phyloP scores from a whole-genome alignment of 768 basidiomycete species.

The Galerina marginata region DNA sequence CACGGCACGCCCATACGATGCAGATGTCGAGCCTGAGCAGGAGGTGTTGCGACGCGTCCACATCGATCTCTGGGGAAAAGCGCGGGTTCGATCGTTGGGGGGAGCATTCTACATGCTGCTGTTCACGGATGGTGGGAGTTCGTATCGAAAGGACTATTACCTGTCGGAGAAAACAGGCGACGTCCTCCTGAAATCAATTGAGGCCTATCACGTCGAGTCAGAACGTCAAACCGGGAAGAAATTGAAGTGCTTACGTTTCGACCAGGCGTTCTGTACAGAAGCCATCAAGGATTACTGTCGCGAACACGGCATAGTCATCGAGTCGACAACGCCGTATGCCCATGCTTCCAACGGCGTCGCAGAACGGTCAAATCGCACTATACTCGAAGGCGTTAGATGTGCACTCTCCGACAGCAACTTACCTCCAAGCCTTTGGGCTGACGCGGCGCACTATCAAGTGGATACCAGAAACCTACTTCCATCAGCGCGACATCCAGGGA shows the following conservation, averaged over 20 bases:
- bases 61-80: constrained; percentile 35
- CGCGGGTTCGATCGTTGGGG: constrained; percentile 16
- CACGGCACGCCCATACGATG: constrained; percentile 25
- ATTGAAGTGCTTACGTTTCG: constrained; percentile 2
- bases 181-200: constrained; percentile 6
- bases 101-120: constrained; percentile 33
- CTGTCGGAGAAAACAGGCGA: constrained; percentile 28
- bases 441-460: constrained; percentile 5
- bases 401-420: constrained; percentile 28
- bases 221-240: constrained; percentile 11
- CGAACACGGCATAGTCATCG: constrained; percentile 12
- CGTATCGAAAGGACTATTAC: constrained; percentile 21
- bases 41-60: constrained; percentile 22
- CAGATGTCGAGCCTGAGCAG: constrained; percentile 14
- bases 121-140: constrained; percentile 24
- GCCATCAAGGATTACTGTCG: not conserved
- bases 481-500: constrained; percentile 13
- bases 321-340: constrained; percentile 31
- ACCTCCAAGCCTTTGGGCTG: constrained; percentile 22
- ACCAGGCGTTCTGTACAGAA: constrained; percentile 13
- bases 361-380: constrained; percentile 31
- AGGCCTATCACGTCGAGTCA: not conserved
- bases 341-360: constrained; percentile 36
- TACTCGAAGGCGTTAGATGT: constrained; percentile 27
- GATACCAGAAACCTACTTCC: constrained; percentile 18